These are phyloP conservation scores for Diplotaxis tenuifolia DNA, from an alignment of 345 rosid species.

Conservation along the genomic window DNA sequence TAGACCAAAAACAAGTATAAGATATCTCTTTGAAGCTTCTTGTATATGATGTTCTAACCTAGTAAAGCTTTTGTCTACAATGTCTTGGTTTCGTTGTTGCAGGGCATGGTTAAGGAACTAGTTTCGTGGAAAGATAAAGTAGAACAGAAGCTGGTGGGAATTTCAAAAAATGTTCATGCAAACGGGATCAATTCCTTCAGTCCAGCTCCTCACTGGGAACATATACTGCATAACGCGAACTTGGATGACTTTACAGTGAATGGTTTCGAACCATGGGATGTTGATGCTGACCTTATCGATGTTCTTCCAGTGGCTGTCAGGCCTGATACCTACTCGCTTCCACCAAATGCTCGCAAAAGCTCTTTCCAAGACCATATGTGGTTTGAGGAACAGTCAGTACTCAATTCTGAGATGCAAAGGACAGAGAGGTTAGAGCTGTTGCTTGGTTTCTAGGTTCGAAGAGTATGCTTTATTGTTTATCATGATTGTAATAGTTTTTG, in stretches of 20 bases:
- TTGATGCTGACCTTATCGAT: slow-evolving; percentile 44
- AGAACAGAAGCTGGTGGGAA: slow-evolving; percentile 66
- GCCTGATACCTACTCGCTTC: slow-evolving; percentile 46
- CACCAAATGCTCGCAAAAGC: slow-evolving; percentile 47
- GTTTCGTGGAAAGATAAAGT: slow-evolving; percentile 60
- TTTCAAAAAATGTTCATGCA: slow-evolving; percentile 56
- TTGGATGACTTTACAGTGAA: slow-evolving; percentile 61
- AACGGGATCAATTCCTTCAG: slow-evolving; percentile 51
- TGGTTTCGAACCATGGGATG: slow-evolving; percentile 60
- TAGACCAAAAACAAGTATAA: neutral
- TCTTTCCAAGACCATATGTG: slow-evolving; percentile 40
- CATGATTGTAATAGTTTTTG: neutral
- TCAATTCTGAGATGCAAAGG: slow-evolving; percentile 54
- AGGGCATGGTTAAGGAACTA: slow-evolving; percentile 65
- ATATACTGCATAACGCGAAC: slow-evolving; percentile 63
- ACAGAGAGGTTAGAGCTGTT: slow-evolving; percentile 50
- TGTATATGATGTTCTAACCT: neutral
- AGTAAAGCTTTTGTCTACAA: neutral
- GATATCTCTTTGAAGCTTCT: slow-evolving; percentile 16
- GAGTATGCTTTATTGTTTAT: slow-evolving; percentile 9
- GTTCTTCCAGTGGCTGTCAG: slow-evolving; percentile 36
- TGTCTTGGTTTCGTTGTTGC: too few species aligned
- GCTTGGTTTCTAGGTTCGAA: neutral
- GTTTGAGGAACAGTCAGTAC: slow-evolving; percentile 48
- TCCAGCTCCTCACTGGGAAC: slow-evolving; percentile 77